Evolutionary conservation across 306 rosid genomes (phyloP), one percentile per base, ranked within the genome.

Genomic region (Dalbergia cultrata): DNA sequence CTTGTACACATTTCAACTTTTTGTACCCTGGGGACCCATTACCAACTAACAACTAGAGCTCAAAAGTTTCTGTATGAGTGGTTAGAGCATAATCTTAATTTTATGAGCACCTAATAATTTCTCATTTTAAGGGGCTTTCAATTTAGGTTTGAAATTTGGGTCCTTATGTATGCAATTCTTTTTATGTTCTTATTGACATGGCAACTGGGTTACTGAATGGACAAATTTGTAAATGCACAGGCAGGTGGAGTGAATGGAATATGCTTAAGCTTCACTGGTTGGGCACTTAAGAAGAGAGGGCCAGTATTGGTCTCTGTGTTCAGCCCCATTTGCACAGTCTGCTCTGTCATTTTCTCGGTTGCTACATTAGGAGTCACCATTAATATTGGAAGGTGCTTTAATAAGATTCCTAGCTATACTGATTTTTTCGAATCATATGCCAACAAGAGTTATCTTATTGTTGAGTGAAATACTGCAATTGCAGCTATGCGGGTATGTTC

Each of bases 241-340:
- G 87, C 70, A 75, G 99, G 99, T 70, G 70, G 49, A 17, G 86
- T 90, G 78, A 79, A 65, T 70, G 97, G 95, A 71, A 79, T 58
- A 59, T 83, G 89, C 81, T 17, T 91, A 70, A 95, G 97, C 87
- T 86, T 90, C 83, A 86, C 74, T 56, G 88, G 88, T 67, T 93
- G 97, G 97, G 99, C 97, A 69, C 84, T 93, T 64, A 90, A 83
- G 90, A 95, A 95, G 64, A 93, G 89, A 93, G 99, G 97, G 13
- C 95, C 97, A 5, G 97, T 95, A 1, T 59, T 95, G 60, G 94
- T 91, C 0, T 89, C 99, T 18, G 75, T 93, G 89, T 95, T 92
- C 84, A 90, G 75, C 81, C 97, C 99, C 56, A 37, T 95, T 54
- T 84, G 86, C 64, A 91, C 99, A 7, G 89, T 95, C 18, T 77